These are phyloP conservation scores for Botrytis galanthina DNA, from an alignment of 2,329 filamentous ascomycete genomes.

Conservation along the genomic window DNA sequence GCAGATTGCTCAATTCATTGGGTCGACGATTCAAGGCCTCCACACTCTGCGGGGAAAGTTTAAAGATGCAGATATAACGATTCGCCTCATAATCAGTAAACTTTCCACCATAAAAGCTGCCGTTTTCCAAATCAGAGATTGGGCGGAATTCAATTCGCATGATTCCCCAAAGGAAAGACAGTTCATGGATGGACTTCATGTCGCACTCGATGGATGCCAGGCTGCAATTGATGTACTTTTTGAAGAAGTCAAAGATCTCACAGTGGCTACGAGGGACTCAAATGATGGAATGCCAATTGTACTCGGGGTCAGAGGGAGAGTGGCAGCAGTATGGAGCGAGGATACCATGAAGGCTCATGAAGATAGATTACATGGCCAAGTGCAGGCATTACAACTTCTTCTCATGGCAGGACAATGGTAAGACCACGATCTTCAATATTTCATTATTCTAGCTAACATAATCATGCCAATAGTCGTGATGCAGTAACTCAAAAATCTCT, in stretches of 20 bases:
- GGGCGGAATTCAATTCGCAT: conserved; percentile 23
- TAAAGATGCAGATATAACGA: conserved; percentile 20
- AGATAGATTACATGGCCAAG: conserved; percentile 20
- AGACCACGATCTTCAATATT: not conserved
- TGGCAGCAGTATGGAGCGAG: conserved; percentile 18
- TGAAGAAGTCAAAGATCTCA: conserved; percentile 35
- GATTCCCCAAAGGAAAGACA: conserved; percentile 32
- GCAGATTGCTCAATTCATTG: conserved; percentile 17
- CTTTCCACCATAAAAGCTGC: conserved; percentile 24
- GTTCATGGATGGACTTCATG: conserved; percentile 37
- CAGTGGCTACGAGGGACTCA: not conserved
- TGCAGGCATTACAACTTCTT: conserved; percentile 24
- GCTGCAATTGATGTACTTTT: conserved; percentile 41
- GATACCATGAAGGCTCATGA: conserved; percentile 23
- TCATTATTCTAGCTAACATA: not conserved
- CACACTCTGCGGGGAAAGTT: conserved; percentile 22
- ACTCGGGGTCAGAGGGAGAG: conserved; percentile 2
- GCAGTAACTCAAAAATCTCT: conserved; percentile 16
- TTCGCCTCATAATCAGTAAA: conserved; percentile 19
- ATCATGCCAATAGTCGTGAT: conserved; percentile 6
- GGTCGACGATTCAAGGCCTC: conserved; percentile 21
- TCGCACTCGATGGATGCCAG: conserved; percentile 40
- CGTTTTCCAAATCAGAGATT: conserved; percentile 22
- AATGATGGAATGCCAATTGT: not conserved
- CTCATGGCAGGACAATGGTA: conserved; percentile 22